Base-by-base conservation (phyloP, 495 filamentous ascomycete species). In the Eremomyces bilateralis region DNA sequence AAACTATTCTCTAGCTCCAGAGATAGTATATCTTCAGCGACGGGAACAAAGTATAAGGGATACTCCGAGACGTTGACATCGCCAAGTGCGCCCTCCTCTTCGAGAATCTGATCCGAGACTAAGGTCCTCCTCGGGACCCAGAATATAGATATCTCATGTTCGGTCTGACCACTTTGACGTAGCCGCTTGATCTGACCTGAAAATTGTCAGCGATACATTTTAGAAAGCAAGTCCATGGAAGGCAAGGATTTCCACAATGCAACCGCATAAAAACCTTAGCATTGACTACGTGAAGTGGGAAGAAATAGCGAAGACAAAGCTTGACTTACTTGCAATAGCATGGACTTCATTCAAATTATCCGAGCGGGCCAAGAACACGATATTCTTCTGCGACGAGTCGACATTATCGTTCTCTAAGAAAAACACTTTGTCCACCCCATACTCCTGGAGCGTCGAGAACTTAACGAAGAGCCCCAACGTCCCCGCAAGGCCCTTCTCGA, bases 361-460 rank as follows among this genome's bases (percentile, higher is more conserved):
- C 47, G 81, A 84, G 44, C 81, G 67, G 11, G 76, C 78, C 35
- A 95, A 64, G 58, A 93, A 95, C 38, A 95, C 71, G 38, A 99
- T 72, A 67, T 94, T 95, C 50, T 80, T 74, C 59, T 95, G 90
- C 41, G 76, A 81, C 30, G 75, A 72, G 52, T 95, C 90, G 41
- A 76, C 74, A 58, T 93, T 91, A 44, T 76, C 76, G 54, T 95
- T 93, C 56, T 92, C 82, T 27, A 99, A 63, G 46, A 90, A 72
- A 63, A 93, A 95, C 36, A 94, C 72, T 44, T 82, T 88, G 54
- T 95, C 84, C 46, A 95, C 82, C 12, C 90, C 90, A 61, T 95
- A 91, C 44, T 99, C 85, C 40, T 80, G 74, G 15, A 81, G 65
- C 29, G 69, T 67, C 11, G 90, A 92, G 48, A 92, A 88, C 52